Evolutionary conservation across 768 basidiomycete species (phyloP), one percentile per base, ranked within the genome.

Genomic region (Macrolepiota dolichaula): DNA sequence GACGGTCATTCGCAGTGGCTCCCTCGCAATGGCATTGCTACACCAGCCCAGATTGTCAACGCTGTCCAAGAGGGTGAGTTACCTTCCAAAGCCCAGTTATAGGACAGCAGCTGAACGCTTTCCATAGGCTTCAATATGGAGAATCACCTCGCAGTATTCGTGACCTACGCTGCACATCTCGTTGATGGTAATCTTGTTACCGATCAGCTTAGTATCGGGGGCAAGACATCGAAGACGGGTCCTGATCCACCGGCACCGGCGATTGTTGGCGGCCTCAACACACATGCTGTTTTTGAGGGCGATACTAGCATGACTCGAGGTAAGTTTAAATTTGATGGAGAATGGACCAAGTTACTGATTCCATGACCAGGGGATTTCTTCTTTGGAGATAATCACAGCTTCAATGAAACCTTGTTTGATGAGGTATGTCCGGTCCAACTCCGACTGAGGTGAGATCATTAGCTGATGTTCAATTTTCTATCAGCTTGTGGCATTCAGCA

Each of bases 331-430:
- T 25, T 4, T 22, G 4, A 7, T 15, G 25, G 12, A 19, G 11
- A 49, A 25, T 17, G 10, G 54, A 54, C 49, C 32, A 51, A 19
- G 24, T 36, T 60, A 35, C 29, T 17, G 57, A 40, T 42, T 47
- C 46, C 35, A 55, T 29, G 5, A 22, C 36, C 24, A 53, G 64
- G 25, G 12, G 66, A 69, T 53, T 59, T 62, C 29, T 65, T 56
- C 51, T 67, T 67, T 66, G n/a, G n/a, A n/a, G n/a, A n/a, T n/a
- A n/a, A n/a, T n/a, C n/a, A n/a, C n/a, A n/a, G n/a, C n/a, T n/a
- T 69, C 51, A 69, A 69, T 54, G 59, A 67, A 46, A 66, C 64
- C 1, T 61, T 66, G 1, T 69, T 63, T 49, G 57, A 67, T 10
- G 51, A 67, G 62, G 68, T 63, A 38, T 27, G 61, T 37, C 9